These are phyloP conservation scores for Gaertneriomyces sp. DNA, from an alignment of 192 early-diverging fungal species.

Conservation along the genomic window DNA sequence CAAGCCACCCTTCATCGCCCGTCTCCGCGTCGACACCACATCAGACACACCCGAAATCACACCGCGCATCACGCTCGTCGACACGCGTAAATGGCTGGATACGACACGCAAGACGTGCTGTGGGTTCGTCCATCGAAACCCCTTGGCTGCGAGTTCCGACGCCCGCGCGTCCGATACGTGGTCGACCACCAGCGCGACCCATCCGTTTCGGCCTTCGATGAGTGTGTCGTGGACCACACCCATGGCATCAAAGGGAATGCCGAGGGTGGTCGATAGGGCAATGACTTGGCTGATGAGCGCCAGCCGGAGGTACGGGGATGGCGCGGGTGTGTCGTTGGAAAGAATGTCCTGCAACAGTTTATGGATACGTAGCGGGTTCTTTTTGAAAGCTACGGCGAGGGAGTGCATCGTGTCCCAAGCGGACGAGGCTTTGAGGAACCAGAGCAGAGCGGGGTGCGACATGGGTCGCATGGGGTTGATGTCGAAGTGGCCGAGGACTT, in stretches of 20 bases:
- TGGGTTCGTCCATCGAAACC: constrained; percentile 18
- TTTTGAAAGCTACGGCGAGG: constrained; percentile 3
- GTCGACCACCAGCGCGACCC: constrained; percentile 15
- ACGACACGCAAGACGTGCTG: constrained; percentile 8
- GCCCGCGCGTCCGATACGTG: background rate
- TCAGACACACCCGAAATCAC: constrained; percentile 8
- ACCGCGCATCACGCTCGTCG: background rate
- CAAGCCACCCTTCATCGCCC: constrained; percentile 5
- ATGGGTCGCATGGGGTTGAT: constrained; percentile 3
- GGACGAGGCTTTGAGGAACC: constrained; percentile 10
- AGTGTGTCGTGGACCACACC: constrained; percentile 17
- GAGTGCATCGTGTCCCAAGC: constrained; percentile 3
- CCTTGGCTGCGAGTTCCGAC: constrained; percentile 5
- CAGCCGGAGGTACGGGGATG: background rate
- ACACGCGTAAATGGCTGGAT: constrained; percentile 5
- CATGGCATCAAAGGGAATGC: constrained; percentile 15
- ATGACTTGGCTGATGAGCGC: background rate
- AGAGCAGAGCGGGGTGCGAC: constrained; percentile 20
- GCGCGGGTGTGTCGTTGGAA: no score
- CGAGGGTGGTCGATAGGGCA: background rate
- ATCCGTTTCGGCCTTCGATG: constrained; percentile 9
- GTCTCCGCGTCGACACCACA: background rate
- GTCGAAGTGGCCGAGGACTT: constrained; percentile 14
- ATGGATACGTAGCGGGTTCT: background rate
- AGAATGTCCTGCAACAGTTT: constrained; percentile 11